Percentiles rank a stretch among this genome's conserved stretches.
Conservation (phyloP, 2,329 filamentous ascomycete genomes). For the Phialophora expanda region DNA sequence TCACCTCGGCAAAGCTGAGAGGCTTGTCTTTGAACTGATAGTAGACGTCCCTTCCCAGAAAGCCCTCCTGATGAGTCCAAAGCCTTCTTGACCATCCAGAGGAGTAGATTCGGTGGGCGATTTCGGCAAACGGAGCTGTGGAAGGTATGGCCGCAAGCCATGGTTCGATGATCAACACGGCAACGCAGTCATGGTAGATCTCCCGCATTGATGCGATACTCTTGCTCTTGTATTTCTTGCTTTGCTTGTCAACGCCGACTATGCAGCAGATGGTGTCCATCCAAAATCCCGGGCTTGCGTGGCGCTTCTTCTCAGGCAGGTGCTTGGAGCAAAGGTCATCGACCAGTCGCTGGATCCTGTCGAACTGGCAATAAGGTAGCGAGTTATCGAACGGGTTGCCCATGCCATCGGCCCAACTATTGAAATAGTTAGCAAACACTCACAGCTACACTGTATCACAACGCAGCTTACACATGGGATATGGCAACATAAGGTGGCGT, state of each 20-base stretch:
- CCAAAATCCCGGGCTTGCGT: not conserved
- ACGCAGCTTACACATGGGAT: slow-evolving; percentile 5
- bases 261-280: slow-evolving; percentile 6
- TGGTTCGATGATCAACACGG: slow-evolving; percentile 1
- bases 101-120: slow-evolving; percentile 2
- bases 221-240: slow-evolving; percentile 2
- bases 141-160: not conserved
- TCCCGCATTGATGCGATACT: slow-evolving; percentile 2
- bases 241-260: not conserved
- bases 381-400: slow-evolving; percentile 2
- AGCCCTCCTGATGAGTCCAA: slow-evolving; percentile 5
- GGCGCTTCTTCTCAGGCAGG: slow-evolving; percentile 2
- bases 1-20: slow-evolving; percentile 5
- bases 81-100: slow-evolving; percentile 6
- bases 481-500: slow-evolving; percentile 5
- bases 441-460: not conserved
- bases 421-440: not conserved
- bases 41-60: slow-evolving; percentile 1
- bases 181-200: slow-evolving; percentile 8
- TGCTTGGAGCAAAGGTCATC: slow-evolving; percentile 1
- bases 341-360: not conserved
- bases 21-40: slow-evolving; percentile 7
- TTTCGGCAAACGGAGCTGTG: not conserved
- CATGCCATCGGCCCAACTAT: slow-evolving; percentile 5
- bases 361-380: not conserved